These are phyloP conservation scores for Rachicladosporium sp. DNA, from an alignment of 2,329 filamentous ascomycete species.

Conservation along the genomic window DNA sequence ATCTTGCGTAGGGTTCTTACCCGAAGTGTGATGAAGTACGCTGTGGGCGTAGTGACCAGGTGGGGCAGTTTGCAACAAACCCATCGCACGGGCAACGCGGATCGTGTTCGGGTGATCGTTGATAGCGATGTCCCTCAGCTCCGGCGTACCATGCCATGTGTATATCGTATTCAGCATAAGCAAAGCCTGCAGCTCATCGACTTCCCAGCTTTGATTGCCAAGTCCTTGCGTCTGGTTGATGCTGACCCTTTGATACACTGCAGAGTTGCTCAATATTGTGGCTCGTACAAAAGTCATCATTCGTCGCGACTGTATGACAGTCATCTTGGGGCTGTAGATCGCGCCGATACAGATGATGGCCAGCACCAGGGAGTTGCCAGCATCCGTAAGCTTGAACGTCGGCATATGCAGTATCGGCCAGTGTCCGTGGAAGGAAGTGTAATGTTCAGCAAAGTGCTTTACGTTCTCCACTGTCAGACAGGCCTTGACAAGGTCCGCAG, in stretches of 20 bases:
- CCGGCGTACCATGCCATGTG: conserved; percentile 57
- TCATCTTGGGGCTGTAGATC: conserved; percentile 56
- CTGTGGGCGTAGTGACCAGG: conserved; percentile 40
- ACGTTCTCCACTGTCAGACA: conserved; percentile 57
- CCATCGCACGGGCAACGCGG: conserved; percentile 43
- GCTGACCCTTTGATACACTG: conserved; percentile 34
- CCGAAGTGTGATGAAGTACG: conserved; percentile 47
- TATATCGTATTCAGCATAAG: conserved; percentile 50
- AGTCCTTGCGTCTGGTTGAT: conserved; percentile 29
- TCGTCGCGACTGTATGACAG: conserved; percentile 49
- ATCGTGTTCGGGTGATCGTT: conserved; percentile 47
- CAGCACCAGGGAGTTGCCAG: conserved; percentile 54
- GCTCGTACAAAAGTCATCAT: conserved; percentile 53
- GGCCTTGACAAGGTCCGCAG: conserved; percentile 27
- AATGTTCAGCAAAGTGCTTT: conserved; percentile 58
- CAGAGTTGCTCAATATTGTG: conserved; percentile 46
- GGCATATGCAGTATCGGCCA: conserved; percentile 62
- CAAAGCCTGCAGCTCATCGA: conserved; percentile 58
- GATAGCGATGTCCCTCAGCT: conserved; percentile 52
- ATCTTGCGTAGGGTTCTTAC: conserved; percentile 32
- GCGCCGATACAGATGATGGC: conserved; percentile 63
- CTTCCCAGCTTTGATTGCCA: conserved; percentile 26
- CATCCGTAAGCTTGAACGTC: conserved; percentile 54
- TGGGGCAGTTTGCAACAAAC: conserved; percentile 43
- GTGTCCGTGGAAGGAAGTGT: conserved; percentile 61